Conservation (phyloP, 2,329 filamentous ascomycete species). For the Erysiphe neolycopersici region DNA sequence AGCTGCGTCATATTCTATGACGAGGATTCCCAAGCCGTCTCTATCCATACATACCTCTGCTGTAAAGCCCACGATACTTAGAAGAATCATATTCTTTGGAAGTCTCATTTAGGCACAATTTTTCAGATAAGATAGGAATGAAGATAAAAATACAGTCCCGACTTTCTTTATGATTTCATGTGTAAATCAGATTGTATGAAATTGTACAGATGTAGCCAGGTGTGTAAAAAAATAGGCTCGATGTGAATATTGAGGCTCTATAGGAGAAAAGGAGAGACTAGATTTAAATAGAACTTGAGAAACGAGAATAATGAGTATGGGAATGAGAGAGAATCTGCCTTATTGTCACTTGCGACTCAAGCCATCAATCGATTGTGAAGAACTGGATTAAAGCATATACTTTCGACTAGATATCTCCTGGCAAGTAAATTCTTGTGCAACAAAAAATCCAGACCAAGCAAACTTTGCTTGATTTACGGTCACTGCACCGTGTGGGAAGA, state of each 20-base stretch:
- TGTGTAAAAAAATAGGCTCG: not conserved
- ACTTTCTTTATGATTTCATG: too few relatives aligned
- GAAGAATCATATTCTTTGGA: too few relatives aligned
- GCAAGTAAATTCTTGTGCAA: not conserved
- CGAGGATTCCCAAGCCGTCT: not conserved
- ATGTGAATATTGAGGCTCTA: not conserved
- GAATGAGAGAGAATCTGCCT: not conserved
- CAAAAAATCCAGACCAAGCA: not conserved
- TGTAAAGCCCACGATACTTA: too few relatives aligned
- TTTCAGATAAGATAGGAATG: too few relatives aligned
- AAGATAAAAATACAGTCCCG: too few relatives aligned
- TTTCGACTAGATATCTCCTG: not conserved
- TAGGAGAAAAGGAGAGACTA: not conserved
- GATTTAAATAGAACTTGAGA: not conserved
- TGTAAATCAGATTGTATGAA: too few relatives aligned
- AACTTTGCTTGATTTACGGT: too few relatives aligned
- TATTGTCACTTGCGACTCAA: not conserved
- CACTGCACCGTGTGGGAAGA: too few relatives aligned
- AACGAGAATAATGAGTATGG: not conserved
- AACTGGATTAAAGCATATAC: not conserved
- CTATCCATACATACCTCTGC: not conserved
- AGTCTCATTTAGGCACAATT: too few relatives aligned
- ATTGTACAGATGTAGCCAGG: not conserved
- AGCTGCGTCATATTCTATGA: not conserved
- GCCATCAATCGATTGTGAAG: not conserved